A percentile compares a stretch with the other conserved stretches of the same genome.
Conservation (phyloP, 768 basidiomycete species). For the Lactarius sanguifluus region DNA sequence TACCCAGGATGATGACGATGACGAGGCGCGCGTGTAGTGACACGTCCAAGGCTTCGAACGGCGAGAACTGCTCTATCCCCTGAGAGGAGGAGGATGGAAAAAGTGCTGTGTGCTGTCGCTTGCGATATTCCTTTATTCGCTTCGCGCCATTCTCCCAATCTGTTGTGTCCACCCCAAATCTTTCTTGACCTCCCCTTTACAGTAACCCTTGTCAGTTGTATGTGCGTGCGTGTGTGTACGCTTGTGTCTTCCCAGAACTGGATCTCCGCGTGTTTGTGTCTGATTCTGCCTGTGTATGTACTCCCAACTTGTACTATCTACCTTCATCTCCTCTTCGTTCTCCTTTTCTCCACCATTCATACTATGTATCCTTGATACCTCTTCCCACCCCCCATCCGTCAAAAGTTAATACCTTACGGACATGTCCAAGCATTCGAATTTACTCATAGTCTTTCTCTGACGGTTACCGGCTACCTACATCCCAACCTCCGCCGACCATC, state of each 20-base stretch:
- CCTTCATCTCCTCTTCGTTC: not conserved
- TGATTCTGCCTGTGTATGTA: not conserved
- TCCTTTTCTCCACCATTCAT: not conserved
- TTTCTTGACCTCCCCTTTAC: not conserved
- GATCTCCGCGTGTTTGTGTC: not conserved
- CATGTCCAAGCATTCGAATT: not conserved
- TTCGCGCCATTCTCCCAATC: not conserved
- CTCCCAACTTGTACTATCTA: not conserved
- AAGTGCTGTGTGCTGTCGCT: not conserved
- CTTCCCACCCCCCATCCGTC: not conserved
- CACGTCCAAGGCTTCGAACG: slow-evolving; percentile 8
- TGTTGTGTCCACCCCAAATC: not conserved
- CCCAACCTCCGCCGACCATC: not conserved
- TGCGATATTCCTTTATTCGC: not conserved
- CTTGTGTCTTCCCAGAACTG: not conserved
- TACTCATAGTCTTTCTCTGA: not conserved
- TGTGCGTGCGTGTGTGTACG: not conserved
- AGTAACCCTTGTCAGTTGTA: not conserved
- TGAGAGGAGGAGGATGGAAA: not conserved
- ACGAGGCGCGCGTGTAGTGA: slow-evolving; percentile 19
- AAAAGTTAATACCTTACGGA: not conserved
- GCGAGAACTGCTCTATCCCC: slow-evolving; percentile 20
- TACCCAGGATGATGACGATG: slow-evolving; percentile 2
- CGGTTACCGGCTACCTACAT: not conserved
- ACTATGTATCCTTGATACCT: not conserved